Base-by-base conservation (phyloP, 768 basidiomycete genomes). In the Sarcodon aspratus region DNA sequence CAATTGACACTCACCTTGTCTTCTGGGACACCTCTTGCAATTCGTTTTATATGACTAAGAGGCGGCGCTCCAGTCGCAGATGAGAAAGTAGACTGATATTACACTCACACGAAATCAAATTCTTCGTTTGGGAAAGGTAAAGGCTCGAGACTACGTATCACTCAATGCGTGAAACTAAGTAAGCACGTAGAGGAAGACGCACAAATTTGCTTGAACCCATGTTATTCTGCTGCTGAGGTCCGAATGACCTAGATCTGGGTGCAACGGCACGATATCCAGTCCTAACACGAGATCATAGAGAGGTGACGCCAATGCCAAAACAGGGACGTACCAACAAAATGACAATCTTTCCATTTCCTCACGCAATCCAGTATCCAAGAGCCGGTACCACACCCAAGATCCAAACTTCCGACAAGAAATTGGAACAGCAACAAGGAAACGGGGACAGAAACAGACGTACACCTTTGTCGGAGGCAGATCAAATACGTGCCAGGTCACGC, bases 351-450 rank as follows among this genome's bases (percentile, higher is more conserved):
- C 85, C 85, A 88, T 31, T 63, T 61, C 52, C 69, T 68, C 9
- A 83, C 82, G 54, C 76, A 77, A 34, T 80, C 72, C 47, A 86
- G 54, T 42, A 85, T 73, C 85, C 85, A 88, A 13, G 75, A 73
- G 12, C 85, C 85, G n/a, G 80, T 78, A 81, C 82, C 85, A 57
- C 84, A 86, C 9, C 84, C 85, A 42, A 88, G 64, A 55, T 88
- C 85, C 31, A 88, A 67, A 33, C 82, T 79, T 55, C 17, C 32
- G 27, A 51, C 36, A 31, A 46, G 48, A 21, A 48, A 27, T 48
- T 21, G 48, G 51, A 35, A 31, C 11, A 7, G 12, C 21, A 32
- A 10, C 18, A 46, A 18, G 51, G 48, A 47, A 36, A 44, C 32
- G 21, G 33, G 4, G 15, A 9, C 7, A 27, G 42, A 52, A 36